Evolutionary conservation across 108 stramenopile species (phyloP).

Genomic region (Skeletonema potamos): DNA sequence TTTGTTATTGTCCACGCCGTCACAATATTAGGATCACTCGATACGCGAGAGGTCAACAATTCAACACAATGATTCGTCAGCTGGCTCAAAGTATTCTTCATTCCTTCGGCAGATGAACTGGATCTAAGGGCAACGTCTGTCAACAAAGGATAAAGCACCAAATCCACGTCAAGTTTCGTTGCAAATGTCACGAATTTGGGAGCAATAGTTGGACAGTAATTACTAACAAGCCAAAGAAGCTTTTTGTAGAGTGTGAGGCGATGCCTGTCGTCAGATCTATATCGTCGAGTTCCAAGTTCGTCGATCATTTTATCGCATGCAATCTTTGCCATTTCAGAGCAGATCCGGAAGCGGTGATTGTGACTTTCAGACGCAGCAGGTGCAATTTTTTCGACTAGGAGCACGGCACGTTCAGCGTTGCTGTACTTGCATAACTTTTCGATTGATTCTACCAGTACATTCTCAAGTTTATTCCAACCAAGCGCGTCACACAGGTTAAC

Average conservation of each 20-base stretch:
- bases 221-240: not conserved
- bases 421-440: not conserved
- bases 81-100: not conserved
- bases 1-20: not conserved
- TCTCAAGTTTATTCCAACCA: slow-evolving; percentile 5
- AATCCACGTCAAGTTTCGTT: not conserved
- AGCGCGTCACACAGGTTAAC: not conserved
- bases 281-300: not conserved
- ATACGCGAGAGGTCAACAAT: not conserved
- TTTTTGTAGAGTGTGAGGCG: not conserved
- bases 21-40: not conserved
- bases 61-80: slow-evolving; percentile 2
- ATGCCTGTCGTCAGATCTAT: not conserved
- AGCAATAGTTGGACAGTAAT: slow-evolving; percentile 3
- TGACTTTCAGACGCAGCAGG: not conserved
- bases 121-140: slow-evolving; percentile 1
- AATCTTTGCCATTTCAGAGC: slow-evolving; percentile 11
- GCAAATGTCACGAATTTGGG: not conserved
- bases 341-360: not conserved
- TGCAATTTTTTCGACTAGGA: not conserved
- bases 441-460: slow-evolving; percentile 5
- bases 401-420: not conserved
- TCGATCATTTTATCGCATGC: slow-evolving; percentile 1
- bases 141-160: not conserved
- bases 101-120: not conserved